Evolutionary conservation across 2,329 filamentous ascomycete genomes (phyloP), one percentile per base, ranked within the genome.

Genomic region (Fusarium foetens): DNA sequence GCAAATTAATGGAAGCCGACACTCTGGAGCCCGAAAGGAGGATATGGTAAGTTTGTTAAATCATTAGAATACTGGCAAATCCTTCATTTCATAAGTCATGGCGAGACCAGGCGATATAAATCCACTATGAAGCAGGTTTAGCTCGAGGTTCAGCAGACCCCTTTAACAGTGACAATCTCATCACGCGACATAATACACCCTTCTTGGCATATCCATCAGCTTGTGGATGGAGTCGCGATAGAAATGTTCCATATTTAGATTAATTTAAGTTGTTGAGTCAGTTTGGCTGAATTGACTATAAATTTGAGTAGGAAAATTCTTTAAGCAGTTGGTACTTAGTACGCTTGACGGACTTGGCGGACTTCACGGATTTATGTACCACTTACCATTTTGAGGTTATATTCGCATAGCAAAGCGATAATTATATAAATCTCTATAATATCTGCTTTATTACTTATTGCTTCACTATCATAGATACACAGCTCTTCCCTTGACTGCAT

Each of bases 221-320:
- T 29, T 48, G 8, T 14, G 19, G 6, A 16, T 11, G 3, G 3
- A 8, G 6, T 1, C 27, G 6, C 0, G 13, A n/a, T 1, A 8
- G 5, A 21, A 17, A n/a, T 2, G 27, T n/a, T 16, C 4, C 9
- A 29, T 8, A 8, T 29, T n/a, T 8, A 33, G 13, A 5, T 33
- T 33, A 16, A 9, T 16, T 14, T 6, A 33, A 33, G 31, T 13
- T 46, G 8, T 45, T 23, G 3, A 27, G 42, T 27, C 25, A n/a
- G 19, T 16, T 16, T n/a, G 2, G 11, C 9, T 4, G 6, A 6
- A 12, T n/a, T 4, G 27, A 29, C n/a, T 12, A 48, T 1, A 48
- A 48, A 48, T 29, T n/a, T 3, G 0, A 6, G 13, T n/a, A 1
- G 0, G 19, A n/a, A n/a, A 48, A 1, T 48, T 29, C 1, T 1